Conservation (phyloP, 1,284 basidiomycete genomes). For the Sanghuangporus sanghuang region DNA sequence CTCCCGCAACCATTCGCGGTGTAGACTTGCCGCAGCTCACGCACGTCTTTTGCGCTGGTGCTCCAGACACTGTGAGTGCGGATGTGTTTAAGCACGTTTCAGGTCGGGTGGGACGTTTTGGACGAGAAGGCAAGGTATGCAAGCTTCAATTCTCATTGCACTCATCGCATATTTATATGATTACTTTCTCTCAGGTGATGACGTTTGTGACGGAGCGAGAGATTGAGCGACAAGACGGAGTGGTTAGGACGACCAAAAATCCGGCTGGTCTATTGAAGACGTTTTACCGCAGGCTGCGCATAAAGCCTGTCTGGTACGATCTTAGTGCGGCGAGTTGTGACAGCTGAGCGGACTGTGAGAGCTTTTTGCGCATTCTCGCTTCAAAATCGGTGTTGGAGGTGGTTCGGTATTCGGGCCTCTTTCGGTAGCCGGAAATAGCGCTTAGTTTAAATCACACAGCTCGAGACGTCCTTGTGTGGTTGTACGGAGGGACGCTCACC, state of each 20-base stretch:
- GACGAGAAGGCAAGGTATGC: slow-evolving; percentile 43
- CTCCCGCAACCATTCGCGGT: slow-evolving; percentile 61
- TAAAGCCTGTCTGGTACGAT: slow-evolving; percentile 28
- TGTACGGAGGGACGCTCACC: neutral
- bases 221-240: slow-evolving; percentile 24
- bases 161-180: neutral
- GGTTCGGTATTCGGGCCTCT: neutral
- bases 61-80: slow-evolving; percentile 45
- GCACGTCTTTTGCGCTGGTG: slow-evolving; percentile 69
- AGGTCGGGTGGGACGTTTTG: slow-evolving; percentile 73
- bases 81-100: slow-evolving; percentile 67
- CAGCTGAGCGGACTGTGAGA: neutral
- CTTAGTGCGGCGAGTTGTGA: slow-evolving; percentile 2
- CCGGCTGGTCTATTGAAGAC: slow-evolving; percentile 41
- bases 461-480: neutral
- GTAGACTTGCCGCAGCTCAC: slow-evolving; percentile 65
- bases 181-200: slow-evolving; percentile 37
- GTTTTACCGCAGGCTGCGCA: slow-evolving; percentile 38
- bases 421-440: neutral
- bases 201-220: slow-evolving; percentile 38
- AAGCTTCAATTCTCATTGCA: neutral
- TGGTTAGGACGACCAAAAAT: slow-evolving; percentile 31
- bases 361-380: neutral
- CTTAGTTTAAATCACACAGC: neutral
- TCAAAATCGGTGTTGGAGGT: neutral